These are phyloP conservation scores for Septoria linicola DNA, from an alignment of 2,329 filamentous ascomycete genomes.

Conservation along the genomic window DNA sequence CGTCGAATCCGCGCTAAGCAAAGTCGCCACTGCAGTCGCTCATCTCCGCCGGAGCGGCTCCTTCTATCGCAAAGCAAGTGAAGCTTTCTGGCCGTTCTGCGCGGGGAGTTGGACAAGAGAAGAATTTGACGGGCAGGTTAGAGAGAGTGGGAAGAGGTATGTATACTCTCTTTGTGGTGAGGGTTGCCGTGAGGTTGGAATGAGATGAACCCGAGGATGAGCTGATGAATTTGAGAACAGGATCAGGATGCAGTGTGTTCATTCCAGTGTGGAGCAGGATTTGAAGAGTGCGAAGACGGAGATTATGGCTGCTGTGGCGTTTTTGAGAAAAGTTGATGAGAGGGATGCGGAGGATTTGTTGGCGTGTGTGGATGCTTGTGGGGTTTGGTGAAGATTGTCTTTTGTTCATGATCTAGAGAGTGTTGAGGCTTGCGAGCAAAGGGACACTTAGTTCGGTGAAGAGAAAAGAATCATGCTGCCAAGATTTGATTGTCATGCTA, in stretches of 20 bases:
- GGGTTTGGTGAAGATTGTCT: neutral
- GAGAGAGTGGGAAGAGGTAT: slow-evolving; percentile 2
- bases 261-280: slow-evolving; percentile 18
- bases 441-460: too few relatives aligned
- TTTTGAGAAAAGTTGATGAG: slow-evolving; percentile 16
- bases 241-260: too few relatives aligned
- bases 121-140: slow-evolving; percentile 17
- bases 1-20: slow-evolving; percentile 17
- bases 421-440: too few relatives aligned
- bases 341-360: slow-evolving; percentile 18
- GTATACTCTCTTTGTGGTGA: too few relatives aligned
- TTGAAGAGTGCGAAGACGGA: slow-evolving; percentile 14
- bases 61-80: slow-evolving; percentile 10
- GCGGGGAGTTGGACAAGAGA: slow-evolving; percentile 19
- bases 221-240: too few relatives aligned
- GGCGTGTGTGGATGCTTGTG: slow-evolving; percentile 5
- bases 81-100: slow-evolving; percentile 25
- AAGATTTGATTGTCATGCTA: too few relatives aligned
- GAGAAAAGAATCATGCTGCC: too few relatives aligned
- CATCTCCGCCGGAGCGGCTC: slow-evolving; percentile 20
- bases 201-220: too few relatives aligned
- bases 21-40: slow-evolving; percentile 21
- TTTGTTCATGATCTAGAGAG: too few relatives aligned
- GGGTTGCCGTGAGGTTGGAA: too few relatives aligned
- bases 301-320: slow-evolving; percentile 17